A percentile compares a stretch with the other conserved stretches of the same genome.
Conservation (phyloP, 495 filamentous ascomycete species). For the Podospora fimiseda region DNA sequence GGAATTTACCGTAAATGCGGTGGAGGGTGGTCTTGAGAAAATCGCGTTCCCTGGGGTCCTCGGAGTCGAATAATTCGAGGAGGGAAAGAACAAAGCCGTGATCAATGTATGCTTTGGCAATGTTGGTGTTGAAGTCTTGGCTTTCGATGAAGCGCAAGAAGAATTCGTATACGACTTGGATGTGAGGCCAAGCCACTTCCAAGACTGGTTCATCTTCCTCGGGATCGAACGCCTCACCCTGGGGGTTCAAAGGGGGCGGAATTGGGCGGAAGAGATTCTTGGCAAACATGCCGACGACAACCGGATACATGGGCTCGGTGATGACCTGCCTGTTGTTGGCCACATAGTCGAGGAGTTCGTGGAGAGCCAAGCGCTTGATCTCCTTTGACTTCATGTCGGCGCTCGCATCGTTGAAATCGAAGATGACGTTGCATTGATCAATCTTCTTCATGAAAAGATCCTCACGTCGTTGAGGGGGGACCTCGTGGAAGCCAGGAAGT, state of each 20-base stretch:
- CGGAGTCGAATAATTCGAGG: slow-evolving; percentile 97
- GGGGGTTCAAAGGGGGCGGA: slow-evolving; percentile 91
- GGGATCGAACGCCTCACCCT: slow-evolving; percentile 96
- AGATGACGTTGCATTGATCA: slow-evolving; percentile 99
- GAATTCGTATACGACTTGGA: slow-evolving; percentile 99
- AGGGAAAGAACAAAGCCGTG: slow-evolving; percentile 95
- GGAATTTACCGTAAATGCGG: slow-evolving; percentile 97
- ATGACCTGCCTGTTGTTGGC: slow-evolving; percentile 98
- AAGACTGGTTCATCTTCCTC: slow-evolving; percentile 98
- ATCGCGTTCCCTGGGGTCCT: slow-evolving; percentile 94
- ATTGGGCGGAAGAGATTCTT: slow-evolving; percentile 98
- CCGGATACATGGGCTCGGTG: slow-evolving; percentile 97
- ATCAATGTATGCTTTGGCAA: slow-evolving; percentile 98
- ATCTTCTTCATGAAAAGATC: slow-evolving; percentile 99
- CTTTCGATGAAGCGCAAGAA: slow-evolving; percentile 98
- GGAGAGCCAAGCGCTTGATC: slow-evolving; percentile 94
- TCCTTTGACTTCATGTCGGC: slow-evolving; percentile 99
- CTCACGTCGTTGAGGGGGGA: slow-evolving; percentile 88
- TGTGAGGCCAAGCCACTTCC: slow-evolving; percentile 98
- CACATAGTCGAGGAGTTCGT: slow-evolving; percentile 96
- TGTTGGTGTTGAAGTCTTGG: slow-evolving; percentile 99
- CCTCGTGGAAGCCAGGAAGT: slow-evolving; percentile 97
- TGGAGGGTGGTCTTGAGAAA: slow-evolving; percentile 98
- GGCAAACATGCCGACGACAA: slow-evolving; percentile 97
- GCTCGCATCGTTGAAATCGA: slow-evolving; percentile 98